These are phyloP conservation scores for Thuja plicata DNA, from an alignment of 83 land plant genomes.

Conservation along the genomic window DNA sequence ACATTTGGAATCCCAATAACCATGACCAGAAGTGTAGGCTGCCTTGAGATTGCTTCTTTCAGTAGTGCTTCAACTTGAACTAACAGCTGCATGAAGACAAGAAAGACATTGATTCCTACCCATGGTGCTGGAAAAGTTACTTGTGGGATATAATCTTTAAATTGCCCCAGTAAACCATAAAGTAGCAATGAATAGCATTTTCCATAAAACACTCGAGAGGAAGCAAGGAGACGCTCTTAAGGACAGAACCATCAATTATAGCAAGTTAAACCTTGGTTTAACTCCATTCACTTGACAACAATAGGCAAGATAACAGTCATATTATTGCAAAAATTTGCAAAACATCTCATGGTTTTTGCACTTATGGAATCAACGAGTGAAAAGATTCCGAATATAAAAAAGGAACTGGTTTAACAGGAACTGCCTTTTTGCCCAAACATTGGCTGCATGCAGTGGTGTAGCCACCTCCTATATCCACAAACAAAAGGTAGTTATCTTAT, in stretches of 20 bases:
- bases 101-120: not conserved
- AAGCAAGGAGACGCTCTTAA: not conserved
- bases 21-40: conserved; percentile 86
- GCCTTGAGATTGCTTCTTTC: conserved; percentile 65
- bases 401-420: not conserved
- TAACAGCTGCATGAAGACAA: conserved; percentile 39
- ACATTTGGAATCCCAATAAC: conserved; percentile 95
- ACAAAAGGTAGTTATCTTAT: not conserved
- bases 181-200: not conserved
- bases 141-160: not conserved
- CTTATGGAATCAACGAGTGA: not conserved
- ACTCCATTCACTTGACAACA: not conserved
- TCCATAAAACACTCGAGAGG: not conserved
- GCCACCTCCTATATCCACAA: not conserved
- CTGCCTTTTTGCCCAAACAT: not conserved
- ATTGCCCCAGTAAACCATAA: not conserved
- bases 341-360: not conserved
- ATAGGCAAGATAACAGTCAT: not conserved
- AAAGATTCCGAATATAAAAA: not conserved
- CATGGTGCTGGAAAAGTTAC: not conserved
- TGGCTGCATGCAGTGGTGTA: not conserved
- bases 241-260: not conserved
- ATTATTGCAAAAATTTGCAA: not conserved
- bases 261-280: not conserved
- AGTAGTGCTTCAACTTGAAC: conserved; percentile 55